phyloP scores from a whole-genome alignment of 768 basidiomycete genomes.

The Auriculariales sp. region DNA sequence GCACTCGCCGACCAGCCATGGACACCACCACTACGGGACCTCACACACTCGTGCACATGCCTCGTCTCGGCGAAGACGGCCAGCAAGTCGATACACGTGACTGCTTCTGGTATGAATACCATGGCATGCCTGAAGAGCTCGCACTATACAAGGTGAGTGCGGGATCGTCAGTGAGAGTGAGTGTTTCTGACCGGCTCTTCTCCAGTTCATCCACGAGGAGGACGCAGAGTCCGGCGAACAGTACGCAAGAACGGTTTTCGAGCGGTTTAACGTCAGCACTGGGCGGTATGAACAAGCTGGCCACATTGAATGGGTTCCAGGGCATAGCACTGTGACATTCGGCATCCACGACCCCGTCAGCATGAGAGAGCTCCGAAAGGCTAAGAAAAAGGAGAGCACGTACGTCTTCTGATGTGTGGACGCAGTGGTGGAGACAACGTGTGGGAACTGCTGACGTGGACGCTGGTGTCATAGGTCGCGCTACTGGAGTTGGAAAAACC shows the following conservation, averaged over 20 bases:
- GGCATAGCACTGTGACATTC: constrained; percentile 30
- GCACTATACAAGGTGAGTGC: too few species aligned
- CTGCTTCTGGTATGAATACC: too few species aligned
- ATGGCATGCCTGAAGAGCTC: too few species aligned
- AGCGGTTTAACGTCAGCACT: constrained; percentile 31
- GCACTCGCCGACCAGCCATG: too few species aligned
- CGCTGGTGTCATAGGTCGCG: constrained; percentile 26
- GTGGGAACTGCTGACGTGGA: background rate
- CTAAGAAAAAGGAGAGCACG: constrained; percentile 37
- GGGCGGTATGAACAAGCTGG: constrained; percentile 36
- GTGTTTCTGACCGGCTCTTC: too few species aligned
- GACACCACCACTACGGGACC: too few species aligned
- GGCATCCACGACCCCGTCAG: constrained; percentile 29
- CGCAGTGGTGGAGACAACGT: background rate
- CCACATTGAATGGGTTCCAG: constrained; percentile 35
- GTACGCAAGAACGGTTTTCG: constrained; percentile 23
- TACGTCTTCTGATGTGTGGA: constrained; percentile 13
- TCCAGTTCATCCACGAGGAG: too few species aligned
- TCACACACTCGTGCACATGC: too few species aligned
- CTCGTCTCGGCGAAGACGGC: too few species aligned
- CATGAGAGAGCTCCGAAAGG: constrained; percentile 32
- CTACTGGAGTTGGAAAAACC: constrained; percentile 32
- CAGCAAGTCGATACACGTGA: too few species aligned
- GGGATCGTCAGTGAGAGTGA: too few species aligned
- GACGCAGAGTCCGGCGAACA: too few species aligned